phyloP scores from a whole-genome alignment of 2,329 filamentous ascomycete genomes.

The Fusarium hainanense region DNA sequence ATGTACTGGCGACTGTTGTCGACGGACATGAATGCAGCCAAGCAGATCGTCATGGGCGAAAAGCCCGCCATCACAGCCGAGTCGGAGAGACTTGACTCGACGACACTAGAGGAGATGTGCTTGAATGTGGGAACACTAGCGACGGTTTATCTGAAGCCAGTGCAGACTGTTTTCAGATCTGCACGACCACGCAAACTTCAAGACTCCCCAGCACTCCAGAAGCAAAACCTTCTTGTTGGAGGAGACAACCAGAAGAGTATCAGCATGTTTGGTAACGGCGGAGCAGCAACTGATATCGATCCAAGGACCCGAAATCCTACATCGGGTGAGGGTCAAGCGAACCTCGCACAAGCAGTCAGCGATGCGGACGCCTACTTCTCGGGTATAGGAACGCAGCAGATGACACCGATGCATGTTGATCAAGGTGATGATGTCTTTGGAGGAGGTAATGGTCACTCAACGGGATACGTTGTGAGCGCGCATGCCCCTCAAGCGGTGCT shows the following conservation, averaged over 20 bases:
- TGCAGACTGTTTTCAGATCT: constrained; percentile 94
- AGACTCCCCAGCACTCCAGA: constrained; percentile 88
- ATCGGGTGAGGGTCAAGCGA: constrained; percentile 50
- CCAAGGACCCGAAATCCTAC: constrained; percentile 52
- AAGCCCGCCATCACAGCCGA: constrained; percentile 97
- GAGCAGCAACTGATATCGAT: constrained; percentile 63
- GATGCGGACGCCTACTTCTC: constrained; percentile 93
- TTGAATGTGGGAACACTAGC: constrained; percentile 95
- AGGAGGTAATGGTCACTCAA: constrained; percentile 64
- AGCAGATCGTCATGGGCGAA: constrained; percentile 93
- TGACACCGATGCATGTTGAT: constrained; percentile 77
- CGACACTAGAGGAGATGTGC: constrained; percentile 96
- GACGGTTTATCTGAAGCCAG: constrained; percentile 97
- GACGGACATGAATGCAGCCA: constrained; percentile 88
- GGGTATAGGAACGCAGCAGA: constrained; percentile 77
- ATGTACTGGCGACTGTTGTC: constrained; percentile 99
- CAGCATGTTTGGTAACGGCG: constrained; percentile 66
- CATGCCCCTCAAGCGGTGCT: constrained; percentile 81
- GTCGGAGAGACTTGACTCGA: constrained; percentile 90
- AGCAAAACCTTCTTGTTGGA: constrained; percentile 67
- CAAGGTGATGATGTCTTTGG: constrained; percentile 71
- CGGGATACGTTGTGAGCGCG: constrained; percentile 81
- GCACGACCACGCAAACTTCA: constrained; percentile 82
- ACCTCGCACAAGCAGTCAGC: constrained; percentile 77
- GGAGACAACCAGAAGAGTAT: constrained; percentile 69